These are phyloP conservation scores for Periconia sp. DNA, from an alignment of 2,329 filamentous ascomycete species.

Conservation along the genomic window DNA sequence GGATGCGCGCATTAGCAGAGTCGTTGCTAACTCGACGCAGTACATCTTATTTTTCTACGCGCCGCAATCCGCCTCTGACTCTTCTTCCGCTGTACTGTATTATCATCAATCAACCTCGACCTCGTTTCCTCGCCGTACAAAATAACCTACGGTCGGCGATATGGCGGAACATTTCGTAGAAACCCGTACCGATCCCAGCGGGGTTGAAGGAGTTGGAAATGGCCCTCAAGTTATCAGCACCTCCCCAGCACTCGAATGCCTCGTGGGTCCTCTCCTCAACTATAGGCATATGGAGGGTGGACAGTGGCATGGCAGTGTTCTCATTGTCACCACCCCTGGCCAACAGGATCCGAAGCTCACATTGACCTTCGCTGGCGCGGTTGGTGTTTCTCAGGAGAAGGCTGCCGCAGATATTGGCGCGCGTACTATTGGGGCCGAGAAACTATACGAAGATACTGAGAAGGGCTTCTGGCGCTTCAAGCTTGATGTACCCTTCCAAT, in stretches of 20 bases:
- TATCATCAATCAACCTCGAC: not conserved
- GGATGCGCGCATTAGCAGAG: too few relatives aligned
- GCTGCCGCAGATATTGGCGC: conserved; percentile 19
- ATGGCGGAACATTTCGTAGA: conserved; percentile 9
- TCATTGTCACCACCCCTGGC: conserved; percentile 78
- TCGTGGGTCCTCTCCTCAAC: conserved; percentile 75
- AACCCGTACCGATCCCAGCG: conserved; percentile 24
- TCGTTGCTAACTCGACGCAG: not conserved
- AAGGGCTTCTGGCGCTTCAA: conserved; percentile 64
- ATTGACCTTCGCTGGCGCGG: conserved; percentile 54
- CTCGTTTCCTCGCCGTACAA: not conserved
- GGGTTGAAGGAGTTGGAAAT: conserved; percentile 41
- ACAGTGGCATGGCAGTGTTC: conserved; percentile 80
- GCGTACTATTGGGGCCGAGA: conserved; percentile 51
- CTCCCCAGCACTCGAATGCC: conserved; percentile 54
- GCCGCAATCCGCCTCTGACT: not conserved
- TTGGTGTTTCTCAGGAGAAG: conserved; percentile 24
- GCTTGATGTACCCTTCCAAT: conserved; percentile 65
- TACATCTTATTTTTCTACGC: not conserved
- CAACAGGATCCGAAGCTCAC: conserved; percentile 63
- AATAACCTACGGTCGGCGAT: conserved; percentile 1
- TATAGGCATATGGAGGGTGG: conserved; percentile 71
- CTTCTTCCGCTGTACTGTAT: not conserved
- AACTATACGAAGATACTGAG: conserved; percentile 61
- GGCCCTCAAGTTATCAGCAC: conserved; percentile 50